These are phyloP conservation scores for Amborella trichopoda DNA, from an alignment of 164 flowering plant genomes.

Conservation along the genomic window DNA sequence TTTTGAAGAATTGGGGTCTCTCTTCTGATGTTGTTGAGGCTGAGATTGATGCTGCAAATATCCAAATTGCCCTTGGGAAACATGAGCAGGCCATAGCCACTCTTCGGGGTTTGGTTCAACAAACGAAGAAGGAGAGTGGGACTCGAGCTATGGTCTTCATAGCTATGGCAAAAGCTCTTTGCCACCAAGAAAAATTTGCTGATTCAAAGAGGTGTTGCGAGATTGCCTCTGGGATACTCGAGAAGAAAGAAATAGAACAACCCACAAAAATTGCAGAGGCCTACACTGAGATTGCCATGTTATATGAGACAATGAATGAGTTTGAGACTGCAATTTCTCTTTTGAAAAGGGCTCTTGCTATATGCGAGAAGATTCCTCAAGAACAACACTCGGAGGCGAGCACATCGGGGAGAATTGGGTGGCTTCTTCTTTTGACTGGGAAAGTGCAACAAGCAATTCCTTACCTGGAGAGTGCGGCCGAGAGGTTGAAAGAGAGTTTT, in stretches of 20 bases:
- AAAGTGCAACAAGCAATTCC: slow-evolving; percentile 73
- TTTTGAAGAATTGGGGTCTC: slow-evolving; percentile 69
- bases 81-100: slow-evolving; percentile 57
- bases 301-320: slow-evolving; percentile 75
- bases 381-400: slow-evolving; percentile 80
- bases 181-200: slow-evolving; percentile 47
- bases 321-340: slow-evolving; percentile 74
- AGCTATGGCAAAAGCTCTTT: slow-evolving; percentile 74
- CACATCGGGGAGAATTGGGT: slow-evolving; percentile 72
- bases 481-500: slow-evolving; percentile 72
- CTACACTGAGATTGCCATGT: slow-evolving; percentile 68
- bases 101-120: slow-evolving; percentile 50
- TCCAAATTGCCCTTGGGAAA: slow-evolving; percentile 76
- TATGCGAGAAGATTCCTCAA: slow-evolving; percentile 70
- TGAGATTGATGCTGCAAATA: slow-evolving; percentile 83
- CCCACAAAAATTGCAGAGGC: slow-evolving; percentile 72
- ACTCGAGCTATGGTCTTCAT: slow-evolving; percentile 54
- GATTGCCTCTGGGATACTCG: slow-evolving; percentile 60
- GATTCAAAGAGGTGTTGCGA: slow-evolving; percentile 69
- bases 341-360: slow-evolving; percentile 45
- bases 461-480: slow-evolving; percentile 80
- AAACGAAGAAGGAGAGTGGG: slow-evolving; percentile 73
- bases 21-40: slow-evolving; percentile 63
- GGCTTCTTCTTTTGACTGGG: slow-evolving; percentile 75
- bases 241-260: slow-evolving; percentile 39